Evolutionary conservation across 163 green algal species (phyloP), one percentile per base, ranked within the genome.

Genomic region (Scenedesmus sp.): DNA sequence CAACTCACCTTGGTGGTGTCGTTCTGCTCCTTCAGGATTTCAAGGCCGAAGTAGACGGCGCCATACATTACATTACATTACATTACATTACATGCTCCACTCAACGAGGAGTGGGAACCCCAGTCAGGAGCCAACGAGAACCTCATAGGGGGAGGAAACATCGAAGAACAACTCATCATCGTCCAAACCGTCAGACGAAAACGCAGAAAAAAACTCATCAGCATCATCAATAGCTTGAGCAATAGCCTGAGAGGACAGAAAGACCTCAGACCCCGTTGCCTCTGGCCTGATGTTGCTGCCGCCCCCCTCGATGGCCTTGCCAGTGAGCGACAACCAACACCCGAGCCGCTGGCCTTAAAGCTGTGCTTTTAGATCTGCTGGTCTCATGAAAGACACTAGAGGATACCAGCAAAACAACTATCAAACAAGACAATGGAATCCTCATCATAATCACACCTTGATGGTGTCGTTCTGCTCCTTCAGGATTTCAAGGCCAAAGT

Each of bases 201-300:
- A n/a, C n/a, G n/a, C n/a, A n/a, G n/a, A n/a, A n/a, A n/a, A n/a
- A n/a, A n/a, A n/a, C n/a, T n/a, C n/a, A 79, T 5, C 34, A 82
- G 74, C 74, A 91, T 5, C 74, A 77, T 8, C 16, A 20, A 5
- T 20, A 34, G 55, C 93, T 62, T n/a, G n/a, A n/a, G n/a, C n/a
- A n/a, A n/a, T n/a, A n/a, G n/a, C n/a, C n/a, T n/a, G n/a, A n/a
- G n/a, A n/a, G n/a, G n/a, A n/a, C n/a, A n/a, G n/a, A n/a, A n/a
- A n/a, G n/a, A n/a, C n/a, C n/a, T n/a, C n/a, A n/a, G n/a, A n/a
- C n/a, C n/a, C n/a, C n/a, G n/a, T n/a, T n/a, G n/a, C n/a, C 95
- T 99, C 97, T 3, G 97, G 96, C 15, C 97, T 94, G 86, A 98
- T 97, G 46, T 96, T 88, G 76, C 91, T 96, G 88, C 97, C 97